Conservation (phyloP, 805 yeast genomes). For the Lipomyces yamadae region DNA sequence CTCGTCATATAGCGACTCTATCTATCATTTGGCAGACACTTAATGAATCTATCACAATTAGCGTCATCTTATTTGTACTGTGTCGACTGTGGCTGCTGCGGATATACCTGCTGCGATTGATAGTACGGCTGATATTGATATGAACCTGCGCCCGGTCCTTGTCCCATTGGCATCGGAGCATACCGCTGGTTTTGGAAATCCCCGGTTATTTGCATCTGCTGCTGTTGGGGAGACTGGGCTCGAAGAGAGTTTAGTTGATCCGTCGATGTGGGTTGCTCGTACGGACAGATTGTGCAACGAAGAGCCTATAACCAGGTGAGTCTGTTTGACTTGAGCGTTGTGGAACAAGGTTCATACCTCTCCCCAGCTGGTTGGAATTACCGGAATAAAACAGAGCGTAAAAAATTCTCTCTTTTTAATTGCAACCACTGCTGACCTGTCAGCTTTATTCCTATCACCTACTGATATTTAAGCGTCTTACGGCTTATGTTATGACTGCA, state of each 20-base stretch:
- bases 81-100: constrained; percentile 1
- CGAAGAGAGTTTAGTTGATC: constrained; percentile 19
- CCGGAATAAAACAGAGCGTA: constrained; percentile 44
- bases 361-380: constrained; percentile 43
- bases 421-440: constrained; percentile 17
- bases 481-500: constrained; percentile 27
- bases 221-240: constrained; percentile 11
- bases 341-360: constrained; percentile 13
- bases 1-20: not conserved
- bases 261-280: constrained; percentile 8
- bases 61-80: not conserved
- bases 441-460: no score
- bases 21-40: not conserved
- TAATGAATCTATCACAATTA: not conserved
- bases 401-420: constrained; percentile 43
- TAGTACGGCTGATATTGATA: constrained; percentile 21
- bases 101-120: constrained; percentile 1
- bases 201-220: constrained; percentile 7
- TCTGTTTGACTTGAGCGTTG: not conserved
- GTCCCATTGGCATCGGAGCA: constrained; percentile 14
- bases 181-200: constrained; percentile 16
- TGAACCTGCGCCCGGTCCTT: constrained; percentile 23
- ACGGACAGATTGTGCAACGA: constrained; percentile 31
- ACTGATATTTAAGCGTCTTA: constrained; percentile 13
- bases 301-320: constrained; percentile 8